phyloP scores from a whole-genome alignment of 345 rosid genomes.

The Mangifera indica region DNA sequence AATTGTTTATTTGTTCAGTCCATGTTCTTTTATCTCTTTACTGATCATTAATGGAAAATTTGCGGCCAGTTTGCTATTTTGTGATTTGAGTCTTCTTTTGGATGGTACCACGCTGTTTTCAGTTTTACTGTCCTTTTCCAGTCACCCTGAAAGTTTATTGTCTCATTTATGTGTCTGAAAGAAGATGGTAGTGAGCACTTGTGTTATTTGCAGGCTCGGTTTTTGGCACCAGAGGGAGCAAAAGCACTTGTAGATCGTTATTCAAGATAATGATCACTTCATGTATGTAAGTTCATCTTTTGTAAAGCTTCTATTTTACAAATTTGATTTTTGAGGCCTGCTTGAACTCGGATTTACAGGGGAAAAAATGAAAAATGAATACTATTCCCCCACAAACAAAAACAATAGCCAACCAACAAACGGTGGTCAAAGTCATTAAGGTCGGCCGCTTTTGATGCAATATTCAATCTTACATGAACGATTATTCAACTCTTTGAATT shows the following conservation, averaged over 20 bases:
- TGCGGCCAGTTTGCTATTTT: background rate
- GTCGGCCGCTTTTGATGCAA: too few relatives aligned
- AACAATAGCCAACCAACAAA: too few relatives aligned
- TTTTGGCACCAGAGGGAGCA: conserved; percentile 85
- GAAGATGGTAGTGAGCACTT: background rate
- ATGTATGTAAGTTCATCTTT: background rate
- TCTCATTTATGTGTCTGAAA: background rate
- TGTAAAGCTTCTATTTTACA: background rate
- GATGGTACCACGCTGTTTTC: background rate
- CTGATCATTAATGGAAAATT: background rate
- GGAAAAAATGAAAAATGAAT: too few relatives aligned
- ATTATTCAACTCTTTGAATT: too few relatives aligned
- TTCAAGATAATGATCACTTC: conserved; percentile 46
- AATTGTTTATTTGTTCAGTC: too few relatives aligned
- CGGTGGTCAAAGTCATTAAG: too few relatives aligned
- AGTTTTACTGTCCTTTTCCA: background rate
- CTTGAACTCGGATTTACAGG: background rate
- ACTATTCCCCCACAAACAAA: too few relatives aligned
- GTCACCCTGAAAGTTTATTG: background rate
- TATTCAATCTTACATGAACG: too few relatives aligned
- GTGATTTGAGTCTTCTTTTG: background rate
- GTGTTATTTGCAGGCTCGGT: conserved; percentile 65
- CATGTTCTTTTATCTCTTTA: background rate
- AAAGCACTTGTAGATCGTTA: conserved; percentile 85
- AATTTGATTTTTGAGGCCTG: background rate